Conservation (phyloP, 1,284 basidiomycete species). For the Pyrrhoderma lamaoense region DNA sequence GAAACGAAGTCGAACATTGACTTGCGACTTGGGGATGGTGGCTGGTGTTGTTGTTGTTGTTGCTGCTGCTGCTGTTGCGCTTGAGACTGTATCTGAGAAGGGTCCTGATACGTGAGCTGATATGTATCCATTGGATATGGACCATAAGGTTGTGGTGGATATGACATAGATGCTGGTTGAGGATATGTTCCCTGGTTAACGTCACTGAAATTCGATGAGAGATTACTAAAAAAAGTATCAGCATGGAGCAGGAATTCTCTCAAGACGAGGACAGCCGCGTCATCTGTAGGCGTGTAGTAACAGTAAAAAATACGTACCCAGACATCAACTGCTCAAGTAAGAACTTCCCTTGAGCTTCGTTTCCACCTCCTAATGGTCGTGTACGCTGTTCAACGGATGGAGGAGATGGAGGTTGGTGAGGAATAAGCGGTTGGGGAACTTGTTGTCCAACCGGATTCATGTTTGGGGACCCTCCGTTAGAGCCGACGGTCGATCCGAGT, state of each 20-base stretch:
- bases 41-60: slow-evolving; percentile 33
- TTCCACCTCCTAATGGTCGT: slow-evolving; percentile 38
- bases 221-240: slow-evolving; percentile 6
- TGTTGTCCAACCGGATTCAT: slow-evolving; percentile 28
- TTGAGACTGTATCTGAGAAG: background rate
- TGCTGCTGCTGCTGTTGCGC: slow-evolving; percentile 21
- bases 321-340: slow-evolving; percentile 73
- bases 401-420: slow-evolving; percentile 35
- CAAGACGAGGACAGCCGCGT: slow-evolving; percentile 3
- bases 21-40: slow-evolving; percentile 62
- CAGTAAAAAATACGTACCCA: slow-evolving; percentile 45
- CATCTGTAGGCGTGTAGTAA: slow-evolving; percentile 1
- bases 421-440: slow-evolving; percentile 36
- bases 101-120: slow-evolving; percentile 12
- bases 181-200: slow-evolving; percentile 15
- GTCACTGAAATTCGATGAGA: slow-evolving; percentile 13
- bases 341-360: slow-evolving; percentile 62
- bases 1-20: slow-evolving; percentile 79
- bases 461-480: slow-evolving; percentile 29
- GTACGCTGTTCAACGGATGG: slow-evolving; percentile 56
- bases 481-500: slow-evolving; percentile 37
- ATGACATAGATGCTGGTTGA: slow-evolving; percentile 13
- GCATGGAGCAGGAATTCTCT: too few relatives aligned
- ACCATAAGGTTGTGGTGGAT: slow-evolving; percentile 15
- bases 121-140: slow-evolving; percentile 13